Evolutionary conservation across 768 basidiomycete species (phyloP), one percentile per base, ranked within the genome.

Genomic region (Tylopilus plumbeoviolaceoides): DNA sequence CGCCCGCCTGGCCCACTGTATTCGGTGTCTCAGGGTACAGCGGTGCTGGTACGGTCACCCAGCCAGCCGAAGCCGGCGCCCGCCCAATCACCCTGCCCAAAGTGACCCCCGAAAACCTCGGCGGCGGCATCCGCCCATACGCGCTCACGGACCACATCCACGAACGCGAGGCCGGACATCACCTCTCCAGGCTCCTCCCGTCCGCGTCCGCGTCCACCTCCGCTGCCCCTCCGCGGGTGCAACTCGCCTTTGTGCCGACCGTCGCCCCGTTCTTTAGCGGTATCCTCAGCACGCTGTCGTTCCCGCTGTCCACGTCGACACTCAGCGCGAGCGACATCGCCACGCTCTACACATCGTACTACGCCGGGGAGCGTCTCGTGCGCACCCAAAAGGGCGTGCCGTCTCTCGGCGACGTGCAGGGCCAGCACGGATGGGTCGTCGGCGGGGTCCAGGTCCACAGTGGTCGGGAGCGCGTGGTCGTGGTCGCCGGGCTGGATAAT

Each of bases 221-320:
- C 31, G 10, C 31, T 12, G 31, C 31, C 48, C 66, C 23, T 58
- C 49, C 50, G 2, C 55, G 59, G 42, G 60, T 87, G 49, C 80
- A 84, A 60, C 65, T 98, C 46, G 90, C 88, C 30, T 98, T 99
- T 71, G 73, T 92, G 45, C 97, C 97, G 11, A 75, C 76, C 48
- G 92, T 98, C 31, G 85, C 85, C 1, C 85, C 93, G 9, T 99
- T 94, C 91, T 99, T 98, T 73, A 91, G 91, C 57, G 97, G 97
- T 9, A 99, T 99, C 70, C 75, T 97, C 55, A 88, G 90, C 50
- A 89, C 91, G 38, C 75, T 87, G 41, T 91, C 87, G 30, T 84
- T 93, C 59, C 94, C 95, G 10, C 76, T 99, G 21, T 79, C 73
- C 40, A 74, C 79, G 23, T 48, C 59, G 59, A 74, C 72, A 47